Evolutionary conservation across 768 basidiomycete species (phyloP), one percentile per base, ranked within the genome.

Genomic region (Pisolithus albus): DNA sequence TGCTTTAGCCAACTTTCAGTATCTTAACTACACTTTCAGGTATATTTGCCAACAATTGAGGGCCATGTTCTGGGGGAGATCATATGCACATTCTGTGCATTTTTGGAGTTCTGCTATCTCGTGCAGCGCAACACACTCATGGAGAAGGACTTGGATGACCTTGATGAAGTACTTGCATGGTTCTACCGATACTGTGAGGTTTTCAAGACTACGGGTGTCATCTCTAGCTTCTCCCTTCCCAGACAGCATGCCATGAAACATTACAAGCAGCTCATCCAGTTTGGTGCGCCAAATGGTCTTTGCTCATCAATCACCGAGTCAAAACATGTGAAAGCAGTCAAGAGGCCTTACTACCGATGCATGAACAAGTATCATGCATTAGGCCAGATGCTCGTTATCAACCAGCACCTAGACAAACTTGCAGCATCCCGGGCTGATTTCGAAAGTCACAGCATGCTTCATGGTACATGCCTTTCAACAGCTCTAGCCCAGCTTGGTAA

Each of bases 261-360:
- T 26, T 73, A 69, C 32, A 19, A 16, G 0, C 26, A 26, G 0
- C 28, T 61, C 1, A 69, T 71, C 30, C n/a, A 9, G 2, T 72
- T 69, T 52, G 65, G 66, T 2, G 56, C 64, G 2, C 70, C 66
- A 1, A 70, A 71, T 46, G 67, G 72, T 0, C 61, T 72, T 3
- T 72, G 70, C 40, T 68, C 63, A 0, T 72, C 64, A 0, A 72
- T 71, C 10, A 73, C 66, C 0, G 70, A 73, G 24, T 61, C 59
- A 0, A 67, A 65, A 19, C 71, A 70, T 38, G 69, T 71, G 43
- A 65, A 60, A 11, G 68, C 66, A 5, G 67, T 73, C 4, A 73
- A 73, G 46, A 42, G 68, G 34, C 71, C 69, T 0, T 73, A 63
- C 47, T 49, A 56, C 0, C 51, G 54, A n/a, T n/a, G n/a, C 0